These are phyloP conservation scores for Gonium pectorale DNA, from an alignment of 139 green algal species.

Conservation along the genomic window DNA sequence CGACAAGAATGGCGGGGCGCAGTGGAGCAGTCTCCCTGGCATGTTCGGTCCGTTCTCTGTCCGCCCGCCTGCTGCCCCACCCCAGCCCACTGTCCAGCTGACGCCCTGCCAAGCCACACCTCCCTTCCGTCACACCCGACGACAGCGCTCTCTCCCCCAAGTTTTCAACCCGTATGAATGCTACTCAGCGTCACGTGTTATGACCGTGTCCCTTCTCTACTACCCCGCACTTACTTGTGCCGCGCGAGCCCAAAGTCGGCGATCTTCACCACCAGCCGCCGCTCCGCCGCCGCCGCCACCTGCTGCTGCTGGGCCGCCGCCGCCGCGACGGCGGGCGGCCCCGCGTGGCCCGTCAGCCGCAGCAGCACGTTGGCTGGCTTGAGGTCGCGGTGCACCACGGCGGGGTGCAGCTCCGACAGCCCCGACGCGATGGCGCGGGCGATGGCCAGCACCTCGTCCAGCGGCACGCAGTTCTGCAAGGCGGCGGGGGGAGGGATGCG, in stretches of 20 bases:
- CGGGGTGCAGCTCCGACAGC: constrained; percentile 25
- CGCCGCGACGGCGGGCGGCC: not conserved
- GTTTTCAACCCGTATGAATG: no score
- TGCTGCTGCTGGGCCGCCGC: not conserved
- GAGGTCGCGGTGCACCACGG: constrained; percentile 38
- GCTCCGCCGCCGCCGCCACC: not conserved
- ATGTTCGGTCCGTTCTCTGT: no score
- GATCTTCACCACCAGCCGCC: constrained; percentile 29
- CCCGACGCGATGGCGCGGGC: constrained; percentile 24
- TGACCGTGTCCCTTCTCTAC: no score
- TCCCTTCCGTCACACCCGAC: no score
- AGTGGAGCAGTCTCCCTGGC: no score
- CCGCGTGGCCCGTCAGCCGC: not conserved
- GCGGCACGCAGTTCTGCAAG: constrained; percentile 16
- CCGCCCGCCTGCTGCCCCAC: no score
- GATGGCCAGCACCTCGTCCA: constrained; percentile 35
- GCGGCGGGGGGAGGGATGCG: not conserved
- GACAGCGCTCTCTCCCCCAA: no score
- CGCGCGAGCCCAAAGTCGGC: constrained; percentile 31
- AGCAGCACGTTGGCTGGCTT: constrained; percentile 34
- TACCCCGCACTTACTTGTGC: no score
- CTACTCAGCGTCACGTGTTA: no score
- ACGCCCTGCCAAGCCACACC: no score
- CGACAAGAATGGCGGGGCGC: no score
- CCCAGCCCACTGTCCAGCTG: no score